These are phyloP conservation scores for Purshia tridentata DNA, from an alignment of 306 rosid genomes.

Conservation along the genomic window DNA sequence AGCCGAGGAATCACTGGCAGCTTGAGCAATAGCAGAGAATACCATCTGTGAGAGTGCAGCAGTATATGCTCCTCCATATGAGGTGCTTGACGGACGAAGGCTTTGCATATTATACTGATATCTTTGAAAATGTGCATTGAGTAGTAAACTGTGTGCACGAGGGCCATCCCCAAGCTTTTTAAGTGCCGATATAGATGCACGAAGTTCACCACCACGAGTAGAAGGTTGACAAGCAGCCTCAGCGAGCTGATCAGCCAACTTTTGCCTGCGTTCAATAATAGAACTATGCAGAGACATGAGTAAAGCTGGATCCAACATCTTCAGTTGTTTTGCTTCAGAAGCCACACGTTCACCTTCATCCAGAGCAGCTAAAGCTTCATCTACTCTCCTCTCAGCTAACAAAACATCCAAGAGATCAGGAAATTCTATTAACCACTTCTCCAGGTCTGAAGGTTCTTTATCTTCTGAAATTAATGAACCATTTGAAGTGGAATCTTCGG, in stretches of 20 bases:
- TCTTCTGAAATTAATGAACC: conserved; percentile 48
- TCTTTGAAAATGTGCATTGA: conserved; percentile 84
- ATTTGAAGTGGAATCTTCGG: conserved; percentile 49
- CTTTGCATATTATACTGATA: conserved; percentile 90
- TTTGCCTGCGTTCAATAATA: conserved; percentile 68
- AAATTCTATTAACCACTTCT: conserved; percentile 85
- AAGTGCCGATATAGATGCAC: conserved; percentile 85
- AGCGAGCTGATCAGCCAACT: conserved; percentile 92
- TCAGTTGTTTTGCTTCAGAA: conserved; percentile 65
- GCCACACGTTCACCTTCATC: conserved; percentile 88
- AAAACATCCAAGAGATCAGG: conserved; percentile 94
- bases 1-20: conserved; percentile 78
- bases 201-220: conserved; percentile 88
- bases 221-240: conserved; percentile 99
- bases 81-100: conserved; percentile 95
- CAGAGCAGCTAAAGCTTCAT: conserved; percentile 82
- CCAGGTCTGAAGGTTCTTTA: conserved; percentile 66
- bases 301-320: conserved; percentile 53
- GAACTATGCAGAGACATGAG: conserved; percentile 66
- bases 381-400: conserved; percentile 91
- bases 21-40: conserved; percentile 96
- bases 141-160: conserved; percentile 82
- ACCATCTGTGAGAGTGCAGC: conserved; percentile 97
- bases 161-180: conserved; percentile 96
- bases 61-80: conserved; percentile 97